Evolutionary conservation across 345 rosid species (phyloP).

Genomic region (Pistacia vera): DNA sequence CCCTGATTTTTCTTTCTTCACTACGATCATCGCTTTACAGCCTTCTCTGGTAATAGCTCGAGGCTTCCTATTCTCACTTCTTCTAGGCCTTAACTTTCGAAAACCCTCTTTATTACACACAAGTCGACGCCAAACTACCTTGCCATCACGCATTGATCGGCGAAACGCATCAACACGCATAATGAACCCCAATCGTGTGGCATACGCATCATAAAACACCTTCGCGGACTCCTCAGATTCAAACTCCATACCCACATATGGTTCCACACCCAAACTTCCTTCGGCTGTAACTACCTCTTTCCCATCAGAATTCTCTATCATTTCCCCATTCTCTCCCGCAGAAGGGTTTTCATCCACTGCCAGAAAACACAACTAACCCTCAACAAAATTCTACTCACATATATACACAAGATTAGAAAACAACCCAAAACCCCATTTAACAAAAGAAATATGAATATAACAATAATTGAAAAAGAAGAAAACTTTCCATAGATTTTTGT

Average conservation of each 20-base stretch:
- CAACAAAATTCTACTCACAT: not conserved
- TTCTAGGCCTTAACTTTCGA: constrained; percentile 40
- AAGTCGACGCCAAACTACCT: constrained; percentile 55
- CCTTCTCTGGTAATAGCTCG: constrained; percentile 58
- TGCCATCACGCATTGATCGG: constrained; percentile 53
- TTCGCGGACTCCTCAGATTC: constrained; percentile 51
- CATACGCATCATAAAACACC: constrained; percentile 47
- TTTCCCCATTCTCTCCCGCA: constrained; percentile 26
- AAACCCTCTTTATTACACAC: constrained; percentile 59
- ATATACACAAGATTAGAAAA: not conserved
- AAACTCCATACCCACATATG: constrained; percentile 45
- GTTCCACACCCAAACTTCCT: constrained; percentile 32
- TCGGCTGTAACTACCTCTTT: constrained; percentile 17
- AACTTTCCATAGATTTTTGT: not conserved
- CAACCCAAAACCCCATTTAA: not conserved
- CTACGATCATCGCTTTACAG: constrained; percentile 52
- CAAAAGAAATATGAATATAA: not conserved
- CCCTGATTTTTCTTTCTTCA: constrained; percentile 46
- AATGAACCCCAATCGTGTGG: constrained; percentile 42
- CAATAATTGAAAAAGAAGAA: not conserved
- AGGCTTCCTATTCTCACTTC: constrained; percentile 49
- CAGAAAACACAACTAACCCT: not conserved
- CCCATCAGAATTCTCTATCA: constrained; percentile 28
- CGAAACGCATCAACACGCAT: constrained; percentile 58
- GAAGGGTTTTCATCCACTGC: constrained; percentile 42